Conservation (phyloP, 805 yeast genomes). For the Lipomyces sp. region DNA sequence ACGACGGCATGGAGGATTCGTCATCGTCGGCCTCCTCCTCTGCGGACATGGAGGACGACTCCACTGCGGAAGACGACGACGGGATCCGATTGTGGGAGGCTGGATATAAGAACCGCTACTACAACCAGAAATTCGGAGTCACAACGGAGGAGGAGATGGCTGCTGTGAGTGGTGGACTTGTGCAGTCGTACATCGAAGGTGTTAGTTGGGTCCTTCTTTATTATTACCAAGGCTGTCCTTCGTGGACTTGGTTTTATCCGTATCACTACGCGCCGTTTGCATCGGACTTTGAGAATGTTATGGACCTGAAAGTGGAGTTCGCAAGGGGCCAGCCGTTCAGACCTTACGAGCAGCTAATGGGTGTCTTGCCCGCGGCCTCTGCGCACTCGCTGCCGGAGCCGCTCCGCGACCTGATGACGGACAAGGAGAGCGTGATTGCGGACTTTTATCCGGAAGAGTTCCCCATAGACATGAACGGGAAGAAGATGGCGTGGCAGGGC, state of each 20-base stretch:
- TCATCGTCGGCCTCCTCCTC: constrained; percentile 34
- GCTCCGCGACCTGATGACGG: constrained; percentile 77
- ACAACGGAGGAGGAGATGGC: constrained; percentile 49
- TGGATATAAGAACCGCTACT: constrained; percentile 82
- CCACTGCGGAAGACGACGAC: constrained; percentile 38
- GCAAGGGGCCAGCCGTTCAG: constrained; percentile 71
- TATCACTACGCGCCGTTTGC: constrained; percentile 99
- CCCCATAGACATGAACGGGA: constrained; percentile 91
- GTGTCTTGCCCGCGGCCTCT: constrained; percentile 91
- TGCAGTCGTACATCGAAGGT: constrained; percentile 80
- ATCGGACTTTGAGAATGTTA: constrained; percentile 64
- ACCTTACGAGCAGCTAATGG: constrained; percentile 92
- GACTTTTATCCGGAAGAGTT: constrained; percentile 90
- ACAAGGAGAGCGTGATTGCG: constrained; percentile 73
- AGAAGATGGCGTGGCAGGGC: constrained; percentile 93
- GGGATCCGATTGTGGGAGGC: constrained; percentile 75
- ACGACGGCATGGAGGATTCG: constrained; percentile 15
- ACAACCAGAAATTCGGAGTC: constrained; percentile 66
- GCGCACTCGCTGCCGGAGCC: constrained; percentile 80
- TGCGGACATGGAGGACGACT: constrained; percentile 43
- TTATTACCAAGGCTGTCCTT: constrained; percentile 96
- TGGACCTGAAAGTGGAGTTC: constrained; percentile 50
- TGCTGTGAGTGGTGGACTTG: constrained; percentile 56
- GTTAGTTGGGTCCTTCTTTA: constrained; percentile 93
- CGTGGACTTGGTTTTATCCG: constrained; percentile 98